Conservation (phyloP, 179 eudicot species). For the Drosera spatulata region DNA sequence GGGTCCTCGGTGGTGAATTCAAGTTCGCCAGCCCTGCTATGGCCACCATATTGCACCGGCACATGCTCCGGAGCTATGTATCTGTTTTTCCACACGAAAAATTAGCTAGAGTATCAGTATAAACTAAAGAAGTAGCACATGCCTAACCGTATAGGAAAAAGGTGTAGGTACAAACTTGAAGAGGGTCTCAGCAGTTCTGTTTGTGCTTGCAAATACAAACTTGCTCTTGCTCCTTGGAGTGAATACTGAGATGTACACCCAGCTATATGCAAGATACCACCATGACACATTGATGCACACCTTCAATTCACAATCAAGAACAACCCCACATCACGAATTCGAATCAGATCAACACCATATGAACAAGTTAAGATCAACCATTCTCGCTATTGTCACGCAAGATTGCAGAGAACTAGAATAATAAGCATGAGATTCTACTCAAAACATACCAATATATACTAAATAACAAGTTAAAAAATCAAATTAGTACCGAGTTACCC, state of each 20-base stretch:
- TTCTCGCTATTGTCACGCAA: too few relatives aligned
- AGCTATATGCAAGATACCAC: slow-evolving; percentile 60
- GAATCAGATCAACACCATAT: too few relatives aligned
- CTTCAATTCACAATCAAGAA: slow-evolving; percentile 14
- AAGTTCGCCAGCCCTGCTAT: slow-evolving; percentile 33
- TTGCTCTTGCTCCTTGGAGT: too few relatives aligned
- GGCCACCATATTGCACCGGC: slow-evolving; percentile 23
- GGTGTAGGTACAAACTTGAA: slow-evolving; percentile 49
- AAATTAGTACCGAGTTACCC: not conserved
- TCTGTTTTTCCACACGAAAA: slow-evolving; percentile 16
- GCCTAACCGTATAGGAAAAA: not conserved
- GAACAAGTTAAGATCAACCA: too few relatives aligned
- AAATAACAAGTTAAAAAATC: not conserved
- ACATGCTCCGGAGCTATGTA: slow-evolving; percentile 78
- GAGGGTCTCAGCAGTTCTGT: slow-evolving; percentile 55
- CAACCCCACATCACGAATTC: too few relatives aligned
- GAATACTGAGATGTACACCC: slow-evolving; percentile 41
- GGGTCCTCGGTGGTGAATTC: slow-evolving; percentile 58
- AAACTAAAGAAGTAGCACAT: too few relatives aligned
- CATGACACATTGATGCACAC: slow-evolving; percentile 67
- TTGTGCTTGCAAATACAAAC: slow-evolving; percentile 30
- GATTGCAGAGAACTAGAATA: too few relatives aligned
- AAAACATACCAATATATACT: too few relatives aligned
- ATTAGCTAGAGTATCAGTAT: too few relatives aligned
- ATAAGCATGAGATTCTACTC: too few relatives aligned